Base-by-base conservation (phyloP, 1,139 yeast genomes). In the Taphrina communis region DNA sequence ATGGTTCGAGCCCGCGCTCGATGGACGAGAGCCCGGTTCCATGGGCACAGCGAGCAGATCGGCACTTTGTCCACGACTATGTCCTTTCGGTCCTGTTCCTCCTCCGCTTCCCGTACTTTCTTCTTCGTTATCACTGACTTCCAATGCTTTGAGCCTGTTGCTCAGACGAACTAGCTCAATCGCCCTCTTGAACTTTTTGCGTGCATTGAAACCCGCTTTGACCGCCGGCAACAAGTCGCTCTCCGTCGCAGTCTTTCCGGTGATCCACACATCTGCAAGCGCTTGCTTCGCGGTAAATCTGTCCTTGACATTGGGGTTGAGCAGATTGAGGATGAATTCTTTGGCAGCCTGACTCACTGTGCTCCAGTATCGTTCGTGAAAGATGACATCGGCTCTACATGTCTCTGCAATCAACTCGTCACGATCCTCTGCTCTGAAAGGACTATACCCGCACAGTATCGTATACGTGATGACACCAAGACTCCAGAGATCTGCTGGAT, bases 401-500 rank as follows among this genome's bases (percentile, higher is more conserved):
- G 71, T 69, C 39, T 68, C 71, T 39, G 59, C 60, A 56, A 68
- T 69, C 38, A 69, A 58, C 72, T 90, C 96, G 68, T 84, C 85
- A 3, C 89, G 91, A 70, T 86, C 88, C 75, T 93, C 97, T 0
- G 97, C 86, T 65, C 93, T 81, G 79, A 93, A 92, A 3, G 98
- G 97, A 8, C 96, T 88, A 78, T 92, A 92, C 0, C 99, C 99
- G 75, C 96, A 91, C 66, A 94, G 82, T 68, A 93, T 81, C 0
- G 97, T 92, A 78, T 92, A 94, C 0, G 97, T 86, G 66, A 94
- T 90, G 9, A 92, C 97, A 35, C 97, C 97, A 58, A 92, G 78
- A 1, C 96, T 88, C 97, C 97, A 92, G 58, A 92, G 84, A 77
- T 92, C 97, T 77, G 96, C 92, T 1, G 97, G 93, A 76, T 89